Conservation (phyloP, 1,284 basidiomycete species). For the Ceratobasidium sp. region DNA sequence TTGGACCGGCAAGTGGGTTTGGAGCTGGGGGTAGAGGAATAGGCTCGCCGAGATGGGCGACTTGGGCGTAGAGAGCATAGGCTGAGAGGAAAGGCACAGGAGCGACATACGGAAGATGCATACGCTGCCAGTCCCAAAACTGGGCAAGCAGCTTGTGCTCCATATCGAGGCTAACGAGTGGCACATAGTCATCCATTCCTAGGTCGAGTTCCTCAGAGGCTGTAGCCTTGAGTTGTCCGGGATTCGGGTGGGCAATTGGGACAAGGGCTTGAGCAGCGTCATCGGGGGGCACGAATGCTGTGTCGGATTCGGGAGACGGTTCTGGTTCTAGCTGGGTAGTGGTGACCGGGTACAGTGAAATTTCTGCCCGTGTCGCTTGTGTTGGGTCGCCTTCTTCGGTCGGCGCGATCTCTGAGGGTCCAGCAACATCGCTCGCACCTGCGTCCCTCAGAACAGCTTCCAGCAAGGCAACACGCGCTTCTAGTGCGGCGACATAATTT, state of each 20-base stretch:
- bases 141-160: slow-evolving; percentile 38
- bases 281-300: neutral
- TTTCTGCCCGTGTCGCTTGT: neutral
- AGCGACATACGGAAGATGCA: slow-evolving; percentile 34
- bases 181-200: slow-evolving; percentile 24
- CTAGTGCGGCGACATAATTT: slow-evolving; percentile 35
- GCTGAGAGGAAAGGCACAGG: slow-evolving; percentile 39
- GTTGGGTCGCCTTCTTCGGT: slow-evolving; percentile 4
- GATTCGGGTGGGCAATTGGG: neutral
- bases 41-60: slow-evolving; percentile 10
- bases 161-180: slow-evolving; percentile 6
- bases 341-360: neutral
- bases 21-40: slow-evolving; percentile 2
- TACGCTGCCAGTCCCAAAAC: slow-evolving; percentile 42
- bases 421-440: slow-evolving; percentile 11
- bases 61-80: slow-evolving; percentile 23
- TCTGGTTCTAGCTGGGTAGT: neutral
- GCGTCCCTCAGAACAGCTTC: slow-evolving; percentile 23
- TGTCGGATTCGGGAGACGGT: neutral
- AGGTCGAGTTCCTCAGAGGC: slow-evolving; percentile 1
- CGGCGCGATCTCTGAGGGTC: neutral
- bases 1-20: slow-evolving; percentile 2
- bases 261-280: slow-evolving; percentile 5
- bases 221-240: neutral
- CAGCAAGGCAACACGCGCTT: slow-evolving; percentile 19